phyloP scores from a whole-genome alignment of 495 filamentous ascomycete genomes.

The Neurospora africana region DNA sequence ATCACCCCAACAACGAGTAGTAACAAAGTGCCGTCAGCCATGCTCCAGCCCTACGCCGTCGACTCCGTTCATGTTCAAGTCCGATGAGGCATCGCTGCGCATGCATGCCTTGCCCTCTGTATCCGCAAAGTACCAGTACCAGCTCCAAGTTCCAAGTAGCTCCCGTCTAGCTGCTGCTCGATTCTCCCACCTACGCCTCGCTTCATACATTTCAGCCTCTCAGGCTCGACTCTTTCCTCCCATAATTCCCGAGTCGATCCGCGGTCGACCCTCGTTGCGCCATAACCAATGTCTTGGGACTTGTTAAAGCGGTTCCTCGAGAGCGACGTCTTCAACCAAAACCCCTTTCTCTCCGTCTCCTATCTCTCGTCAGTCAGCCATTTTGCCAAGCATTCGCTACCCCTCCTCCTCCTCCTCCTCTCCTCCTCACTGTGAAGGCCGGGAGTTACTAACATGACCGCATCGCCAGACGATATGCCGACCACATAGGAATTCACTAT shows the following conservation, averaged over 20 bases:
- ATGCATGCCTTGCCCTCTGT: constrained; percentile 1
- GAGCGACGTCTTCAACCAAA: constrained; percentile 72
- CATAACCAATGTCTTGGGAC: constrained; percentile 42
- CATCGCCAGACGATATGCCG: constrained; percentile 56
- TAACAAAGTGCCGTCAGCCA: constrained; percentile 3
- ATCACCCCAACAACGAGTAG: not conserved
- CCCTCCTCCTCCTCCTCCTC: not conserved
- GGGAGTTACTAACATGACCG: constrained; percentile 9
- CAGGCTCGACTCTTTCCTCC: not conserved
- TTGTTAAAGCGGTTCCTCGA: constrained; percentile 69
- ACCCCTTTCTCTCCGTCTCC: constrained; percentile 67
- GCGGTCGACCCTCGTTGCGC: constrained; percentile 3
- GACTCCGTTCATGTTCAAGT: constrained; percentile 8
- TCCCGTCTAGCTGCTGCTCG: not conserved
- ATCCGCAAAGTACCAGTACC: not conserved
- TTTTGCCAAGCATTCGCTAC: not conserved
- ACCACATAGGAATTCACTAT: constrained; percentile 73
- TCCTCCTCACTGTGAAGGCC: constrained; percentile 1
- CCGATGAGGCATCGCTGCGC: constrained; percentile 7
- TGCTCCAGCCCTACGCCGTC: constrained; percentile 10
- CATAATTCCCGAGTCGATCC: not conserved
- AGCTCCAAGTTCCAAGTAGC: not conserved
- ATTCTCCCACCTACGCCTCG: not conserved
- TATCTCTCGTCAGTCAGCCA: constrained; percentile 57
- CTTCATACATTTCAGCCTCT: not conserved